Evolutionary conservation across 352 stramenopile genomes (phyloP), one percentile per base, ranked within the genome.

Genomic region (Pythium aristosporum): DNA sequence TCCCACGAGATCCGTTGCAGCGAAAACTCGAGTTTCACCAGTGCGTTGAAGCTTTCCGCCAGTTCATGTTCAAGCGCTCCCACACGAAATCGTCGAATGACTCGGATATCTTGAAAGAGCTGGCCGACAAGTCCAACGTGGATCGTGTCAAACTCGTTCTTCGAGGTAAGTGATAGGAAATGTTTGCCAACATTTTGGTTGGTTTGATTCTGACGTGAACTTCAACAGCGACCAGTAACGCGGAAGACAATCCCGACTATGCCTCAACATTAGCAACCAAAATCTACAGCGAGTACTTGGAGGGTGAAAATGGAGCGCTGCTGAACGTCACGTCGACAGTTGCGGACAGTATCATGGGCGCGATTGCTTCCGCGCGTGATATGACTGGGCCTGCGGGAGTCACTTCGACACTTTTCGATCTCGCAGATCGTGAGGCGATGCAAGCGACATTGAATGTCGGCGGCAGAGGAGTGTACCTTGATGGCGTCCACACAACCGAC

Each of bases 381-480:
- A 10, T 20, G n/a, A n/a, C 15, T 11, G 55, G 34, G 23, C 28
- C 32, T 48, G 21, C 23, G 21, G 9, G 34, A 20, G 13, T 72
- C 32, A 11, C 59, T 10, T 53, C 52, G 16, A 73, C 64, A 9
- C 21, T 75, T 13, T 75, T 78, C 44, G 68, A 78, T 34, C 25
- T 70, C 7, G 67, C 68, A 10, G 71, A 73, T 23, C 55, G 63
- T 21, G 71, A 78, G 32, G 36, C 63, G 7, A 71, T 78, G 67
- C 67, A 75, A 56, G 68, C 64, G 20, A 59, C 51, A 16, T 34
- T 71, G 11, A 54, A 30, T 20, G 48, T 59, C 23, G 59, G 13
- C 5, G 49, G 39, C 23, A 51, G 20, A n/a, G 8, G 16, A 15
- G 18, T 30, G 2, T 39, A n/a, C 5, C 23, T 7, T 2, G 54